phyloP scores from a whole-genome alignment of 2,329 filamentous ascomycete genomes.

The Colletotrichum lindemuthianum region DNA sequence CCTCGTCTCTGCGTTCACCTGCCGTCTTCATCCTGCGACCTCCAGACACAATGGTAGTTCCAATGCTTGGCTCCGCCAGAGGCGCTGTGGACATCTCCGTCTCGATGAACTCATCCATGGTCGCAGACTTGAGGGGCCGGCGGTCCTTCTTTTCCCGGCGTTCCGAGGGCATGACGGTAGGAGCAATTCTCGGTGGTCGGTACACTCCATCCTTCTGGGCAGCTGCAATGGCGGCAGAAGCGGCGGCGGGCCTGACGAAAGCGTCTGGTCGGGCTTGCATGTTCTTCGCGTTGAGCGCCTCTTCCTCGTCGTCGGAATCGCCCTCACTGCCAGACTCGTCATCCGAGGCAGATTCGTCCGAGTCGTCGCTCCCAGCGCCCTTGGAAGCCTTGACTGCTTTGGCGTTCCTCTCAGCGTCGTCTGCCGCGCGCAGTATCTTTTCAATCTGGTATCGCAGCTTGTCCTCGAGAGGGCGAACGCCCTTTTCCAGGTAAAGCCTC shows the following conservation, averaged over 20 bases:
- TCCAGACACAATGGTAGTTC: slow-evolving; percentile 83
- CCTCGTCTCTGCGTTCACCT: slow-evolving; percentile 79
- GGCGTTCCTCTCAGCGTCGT: slow-evolving; percentile 70
- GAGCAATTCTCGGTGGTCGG: slow-evolving; percentile 86
- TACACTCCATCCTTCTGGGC: slow-evolving; percentile 75
- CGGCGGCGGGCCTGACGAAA: slow-evolving; percentile 48
- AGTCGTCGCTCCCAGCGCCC: slow-evolving; percentile 43
- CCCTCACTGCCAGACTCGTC: slow-evolving; percentile 46
- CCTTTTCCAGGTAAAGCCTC: slow-evolving; percentile 92
- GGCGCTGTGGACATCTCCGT: slow-evolving; percentile 86
- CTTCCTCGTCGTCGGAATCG: slow-evolving; percentile 45
- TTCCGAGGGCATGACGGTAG: slow-evolving; percentile 82
- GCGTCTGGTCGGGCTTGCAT: slow-evolving; percentile 44
- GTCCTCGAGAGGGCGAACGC: slow-evolving; percentile 88
- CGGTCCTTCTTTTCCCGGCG: slow-evolving; percentile 70
- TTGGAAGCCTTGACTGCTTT: slow-evolving; percentile 49
- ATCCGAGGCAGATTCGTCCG: slow-evolving; percentile 49
- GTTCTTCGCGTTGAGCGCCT: slow-evolving; percentile 30
- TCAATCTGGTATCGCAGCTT: slow-evolving; percentile 96
- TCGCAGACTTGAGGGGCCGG: slow-evolving; percentile 77
- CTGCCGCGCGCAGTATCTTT: slow-evolving; percentile 88
- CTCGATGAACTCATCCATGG: slow-evolving; percentile 91
- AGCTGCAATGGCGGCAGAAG: slow-evolving; percentile 42
- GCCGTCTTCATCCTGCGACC: slow-evolving; percentile 84
- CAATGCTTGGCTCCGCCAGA: slow-evolving; percentile 87